phyloP scores from a whole-genome alignment of 2,329 filamentous ascomycete genomes.

The Pseudocercospora eumusae region DNA sequence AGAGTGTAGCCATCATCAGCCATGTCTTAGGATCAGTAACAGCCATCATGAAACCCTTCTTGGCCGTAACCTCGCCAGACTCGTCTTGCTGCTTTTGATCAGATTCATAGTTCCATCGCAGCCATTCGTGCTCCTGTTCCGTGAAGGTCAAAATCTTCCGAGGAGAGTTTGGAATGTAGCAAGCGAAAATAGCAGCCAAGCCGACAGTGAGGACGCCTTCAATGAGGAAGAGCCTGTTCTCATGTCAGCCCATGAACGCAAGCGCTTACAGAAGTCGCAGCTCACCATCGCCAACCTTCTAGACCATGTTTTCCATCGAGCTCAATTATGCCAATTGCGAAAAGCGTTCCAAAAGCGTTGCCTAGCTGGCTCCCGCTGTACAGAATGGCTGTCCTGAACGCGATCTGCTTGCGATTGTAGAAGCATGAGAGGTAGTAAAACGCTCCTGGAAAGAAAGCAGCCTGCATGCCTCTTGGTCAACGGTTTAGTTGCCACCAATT shows the following conservation, averaged over 20 bases:
- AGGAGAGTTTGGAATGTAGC: conserved; percentile 29
- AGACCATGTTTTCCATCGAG: conserved; percentile 39
- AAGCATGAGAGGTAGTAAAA: conserved; percentile 48
- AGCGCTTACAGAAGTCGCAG: not conserved
- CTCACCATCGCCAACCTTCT: conserved; percentile 38
- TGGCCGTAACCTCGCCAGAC: conserved; percentile 25
- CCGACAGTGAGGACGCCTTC: conserved; percentile 33
- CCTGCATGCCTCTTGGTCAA: conserved; percentile 29
- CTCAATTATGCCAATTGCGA: conserved; percentile 30
- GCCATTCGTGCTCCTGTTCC: conserved; percentile 25
- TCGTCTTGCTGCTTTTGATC: conserved; percentile 29
- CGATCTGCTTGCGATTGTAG: conserved; percentile 46
- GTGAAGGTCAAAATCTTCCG: conserved; percentile 24
- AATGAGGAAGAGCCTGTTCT: conserved; percentile 24
- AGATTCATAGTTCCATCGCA: conserved; percentile 28
- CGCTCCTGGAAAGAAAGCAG: conserved; percentile 44
- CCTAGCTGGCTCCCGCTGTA: conserved; percentile 43
- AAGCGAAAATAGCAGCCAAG: conserved; percentile 26
- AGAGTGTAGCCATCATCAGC: conserved; percentile 26
- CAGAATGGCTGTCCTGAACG: conserved; percentile 42
- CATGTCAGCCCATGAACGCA: not conserved
- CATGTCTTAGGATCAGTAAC: conserved; percentile 32
- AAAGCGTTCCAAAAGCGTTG: conserved; percentile 32
- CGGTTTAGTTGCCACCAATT: not conserved
- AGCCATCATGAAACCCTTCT: conserved; percentile 31